A percentile compares a stretch with the other conserved stretches of the same genome.
Evolutionary conservation across 352 stramenopile species (phyloP).

Genomic region (Phytophthora pini): DNA sequence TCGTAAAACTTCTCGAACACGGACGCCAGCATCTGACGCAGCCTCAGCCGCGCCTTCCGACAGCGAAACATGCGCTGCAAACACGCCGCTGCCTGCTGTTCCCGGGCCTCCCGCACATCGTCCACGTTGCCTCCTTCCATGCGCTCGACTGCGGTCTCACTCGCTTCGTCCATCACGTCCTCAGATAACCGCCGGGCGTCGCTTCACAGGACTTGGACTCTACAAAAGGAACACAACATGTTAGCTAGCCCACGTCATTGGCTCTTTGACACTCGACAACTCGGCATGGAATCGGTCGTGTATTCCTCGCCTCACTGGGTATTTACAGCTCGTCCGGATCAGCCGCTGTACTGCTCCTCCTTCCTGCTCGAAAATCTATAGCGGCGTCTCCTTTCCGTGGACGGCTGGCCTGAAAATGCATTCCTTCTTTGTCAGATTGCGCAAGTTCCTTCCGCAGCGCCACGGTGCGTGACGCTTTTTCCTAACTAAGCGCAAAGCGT

Average conservation of each 20-base stretch:
- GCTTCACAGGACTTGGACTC: constrained; percentile 14
- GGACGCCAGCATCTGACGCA: constrained; percentile 53
- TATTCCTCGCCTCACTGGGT: constrained; percentile 36
- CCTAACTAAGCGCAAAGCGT: constrained; percentile 43
- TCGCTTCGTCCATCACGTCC: constrained; percentile 16
- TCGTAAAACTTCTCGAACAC: constrained; percentile 84
- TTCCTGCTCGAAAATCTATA: constrained; percentile 38
- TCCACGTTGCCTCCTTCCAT: constrained; percentile 22
- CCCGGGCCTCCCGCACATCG: constrained; percentile 16
- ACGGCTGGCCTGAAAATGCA: constrained; percentile 26
- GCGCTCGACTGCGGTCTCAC: constrained; percentile 19
- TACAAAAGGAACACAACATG: constrained; percentile 8
- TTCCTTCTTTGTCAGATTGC: constrained; percentile 32
- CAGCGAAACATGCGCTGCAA: constrained; percentile 74
- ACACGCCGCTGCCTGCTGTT: constrained; percentile 35
- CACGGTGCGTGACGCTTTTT: constrained; percentile 42
- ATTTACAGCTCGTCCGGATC: constrained; percentile 28
- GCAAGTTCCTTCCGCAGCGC: constrained; percentile 41
- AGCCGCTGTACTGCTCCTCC: constrained; percentile 20
- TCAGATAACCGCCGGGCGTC: constrained; percentile 12
- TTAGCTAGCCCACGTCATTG: constrained; percentile 10
- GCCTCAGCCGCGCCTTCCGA: constrained; percentile 48
- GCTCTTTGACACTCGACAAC: constrained; percentile 2
- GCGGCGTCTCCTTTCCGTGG: constrained; percentile 7
- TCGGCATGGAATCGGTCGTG: constrained; percentile 29